Percentiles rank a stretch among this genome's conserved stretches.
phyloP scores from a whole-genome alignment of 495 filamentous ascomycete genomes.

The Tuber magnatum region DNA sequence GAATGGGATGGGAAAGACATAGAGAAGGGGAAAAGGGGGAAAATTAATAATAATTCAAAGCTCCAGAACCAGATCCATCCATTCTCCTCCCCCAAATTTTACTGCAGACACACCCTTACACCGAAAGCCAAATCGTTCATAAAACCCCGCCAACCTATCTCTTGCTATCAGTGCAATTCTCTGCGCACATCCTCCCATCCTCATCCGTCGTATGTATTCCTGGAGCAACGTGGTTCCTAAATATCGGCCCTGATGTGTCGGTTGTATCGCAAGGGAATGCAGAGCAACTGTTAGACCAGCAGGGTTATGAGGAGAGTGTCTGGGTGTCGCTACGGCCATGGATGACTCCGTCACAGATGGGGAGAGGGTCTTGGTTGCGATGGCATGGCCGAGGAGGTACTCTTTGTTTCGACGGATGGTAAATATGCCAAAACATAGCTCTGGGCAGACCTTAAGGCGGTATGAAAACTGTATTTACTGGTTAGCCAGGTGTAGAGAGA shows the following conservation, averaged over 20 bases:
- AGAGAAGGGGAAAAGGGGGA: neutral
- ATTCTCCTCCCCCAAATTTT: constrained; percentile 68
- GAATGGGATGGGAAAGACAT: neutral
- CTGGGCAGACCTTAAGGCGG: constrained; percentile 68
- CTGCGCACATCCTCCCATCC: constrained; percentile 57
- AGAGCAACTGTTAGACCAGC: constrained; percentile 65
- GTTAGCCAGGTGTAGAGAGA: neutral
- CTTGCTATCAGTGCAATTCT: constrained; percentile 72
- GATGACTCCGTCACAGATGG: constrained; percentile 62
- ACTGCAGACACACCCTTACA: constrained; percentile 58
- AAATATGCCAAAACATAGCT: constrained; percentile 74
- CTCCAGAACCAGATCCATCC: constrained; percentile 60
- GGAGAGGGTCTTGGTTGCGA: constrained; percentile 61
- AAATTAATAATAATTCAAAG: neutral
- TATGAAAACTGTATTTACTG: constrained; percentile 61
- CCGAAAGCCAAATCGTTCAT: constrained; percentile 67
- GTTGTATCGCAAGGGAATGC: constrained; percentile 74
- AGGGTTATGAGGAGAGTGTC: constrained; percentile 48
- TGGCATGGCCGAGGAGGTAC: constrained; percentile 72
- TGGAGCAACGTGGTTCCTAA: constrained; percentile 70
- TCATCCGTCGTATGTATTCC: constrained; percentile 64
- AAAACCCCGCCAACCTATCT: constrained; percentile 64
- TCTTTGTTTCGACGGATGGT: constrained; percentile 53
- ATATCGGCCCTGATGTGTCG: constrained; percentile 63
- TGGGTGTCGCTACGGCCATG: constrained; percentile 50